Evolutionary conservation across 139 green algal genomes (phyloP), one percentile per base, ranked within the genome.

Genomic region (Spirogloea muscicola): DNA sequence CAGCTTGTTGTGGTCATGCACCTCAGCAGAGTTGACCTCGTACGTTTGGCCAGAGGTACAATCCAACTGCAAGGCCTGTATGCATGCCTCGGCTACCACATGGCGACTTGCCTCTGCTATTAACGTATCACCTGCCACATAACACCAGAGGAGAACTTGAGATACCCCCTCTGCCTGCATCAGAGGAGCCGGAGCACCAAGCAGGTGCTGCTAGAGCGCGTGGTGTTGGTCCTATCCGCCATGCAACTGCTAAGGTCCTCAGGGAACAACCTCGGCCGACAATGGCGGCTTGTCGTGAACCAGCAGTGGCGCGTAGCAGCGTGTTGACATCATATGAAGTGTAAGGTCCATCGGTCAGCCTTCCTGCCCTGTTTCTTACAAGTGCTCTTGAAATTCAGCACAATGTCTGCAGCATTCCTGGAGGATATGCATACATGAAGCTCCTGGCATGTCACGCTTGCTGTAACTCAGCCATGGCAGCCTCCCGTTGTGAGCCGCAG

Each of bases 311-410:
- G 66, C 93, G 82, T 9, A 97, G 79, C 67, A 98, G 82, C 0
- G 94, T 98, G 85, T 98, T 99, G 33, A 99, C 77, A 84, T 99
- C 94, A 77, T 90, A 97, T 1, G 86, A 94, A 34, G 94, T 99
- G 89, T 98, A 99, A 25, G 94, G 94, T 0, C 92, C 93, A 80
- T 99, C 94, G 16, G 92, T 97, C 7, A 98, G 88, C 49, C 94
- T 87, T 27, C 81, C 81, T 16, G 94, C 34, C 21, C n/a, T n/a
- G n/a, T n/a, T n/a, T n/a, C n/a, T n/a, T n/a, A n/a, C n/a, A n/a
- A n/a, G n/a, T n/a, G 13, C 16, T 13, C 44, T 27, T 16, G 44
- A 52, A 52, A 52, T 13, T 13, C 16, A 52, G 44, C 44, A 52
- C 13, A 52, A 13, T 52, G 13, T 13, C 44, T 52, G 13, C 16